Evolutionary conservation across 139 green algal species (phyloP), one percentile per base, ranked within the genome.

Genomic region (Asterochloris erici): DNA sequence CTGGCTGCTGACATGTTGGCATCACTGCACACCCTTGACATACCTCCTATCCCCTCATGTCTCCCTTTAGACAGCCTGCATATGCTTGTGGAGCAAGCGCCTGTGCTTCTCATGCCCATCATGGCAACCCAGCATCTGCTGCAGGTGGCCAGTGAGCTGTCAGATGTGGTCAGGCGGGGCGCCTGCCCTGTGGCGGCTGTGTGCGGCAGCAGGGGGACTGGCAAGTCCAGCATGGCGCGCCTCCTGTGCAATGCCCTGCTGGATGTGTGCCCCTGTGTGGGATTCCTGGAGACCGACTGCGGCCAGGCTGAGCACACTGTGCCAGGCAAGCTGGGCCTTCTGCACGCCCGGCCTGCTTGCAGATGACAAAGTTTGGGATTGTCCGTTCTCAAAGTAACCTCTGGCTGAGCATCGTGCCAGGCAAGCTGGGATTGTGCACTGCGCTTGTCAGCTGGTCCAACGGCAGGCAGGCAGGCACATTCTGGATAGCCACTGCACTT

Each of bases 271-370:
- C 62, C 61, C 10, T 29, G 14, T 21, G 93, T 98, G 19, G 90
- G 85, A 0, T 97, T 90, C 74, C 73, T 98, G 24, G 95, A 98
- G 82, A 92, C 88, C 17, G 95, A 98, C 80, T 90, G 90, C 73
- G 95, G 95, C 0, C 95, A 98, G 85, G 90, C 95, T 17, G 94
- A 98, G 86, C 88, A 97, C 83, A 97, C 91, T 0, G 86, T 92
- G 6, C 91, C 94, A 0, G 84, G 84, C 82, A 10, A 73, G 54
- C 24, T 47, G 19, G 10, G 38, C 10, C 6, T 68, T 0, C 29
- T 76, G 11, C 38, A 54, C 2, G 38, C 14, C 38, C 0, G 38
- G 29, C 21, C 66, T 71, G 66, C 21, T 10, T 9, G 21, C 66
- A 9, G 9, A 26, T 9, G 1, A 21, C 54, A 24, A 62, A 27